phyloP scores from a whole-genome alignment of 1,284 basidiomycete species.

The Leucoagaricus sp. region DNA sequence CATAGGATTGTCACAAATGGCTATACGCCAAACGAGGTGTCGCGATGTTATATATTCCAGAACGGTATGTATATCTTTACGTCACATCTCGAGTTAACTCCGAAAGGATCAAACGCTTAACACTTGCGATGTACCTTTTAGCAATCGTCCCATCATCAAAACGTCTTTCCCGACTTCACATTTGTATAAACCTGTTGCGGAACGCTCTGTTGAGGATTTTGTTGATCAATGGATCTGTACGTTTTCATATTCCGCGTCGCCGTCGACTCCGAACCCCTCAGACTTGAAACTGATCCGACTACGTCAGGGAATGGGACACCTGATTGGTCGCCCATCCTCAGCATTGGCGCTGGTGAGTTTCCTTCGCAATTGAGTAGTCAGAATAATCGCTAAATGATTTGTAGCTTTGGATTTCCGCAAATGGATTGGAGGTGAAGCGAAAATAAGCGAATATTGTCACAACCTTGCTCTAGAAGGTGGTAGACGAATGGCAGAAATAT shows the following conservation, averaged over 20 bases:
- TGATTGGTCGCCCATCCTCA: constrained; percentile 57
- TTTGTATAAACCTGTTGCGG: constrained; percentile 49
- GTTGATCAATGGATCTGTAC: constrained; percentile 61
- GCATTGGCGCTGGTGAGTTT: constrained; percentile 54
- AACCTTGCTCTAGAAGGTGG: constrained; percentile 76
- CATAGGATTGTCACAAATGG: constrained; percentile 86
- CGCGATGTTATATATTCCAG: constrained; percentile 78
- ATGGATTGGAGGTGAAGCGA: constrained; percentile 82
- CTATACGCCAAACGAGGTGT: constrained; percentile 71
- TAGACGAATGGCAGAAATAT: constrained; percentile 57
- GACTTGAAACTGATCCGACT: neutral
- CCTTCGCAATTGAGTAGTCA: neutral
- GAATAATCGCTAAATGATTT: neutral
- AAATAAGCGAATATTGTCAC: constrained; percentile 78
- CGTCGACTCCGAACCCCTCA: neutral
- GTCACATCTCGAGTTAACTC: too few species aligned
- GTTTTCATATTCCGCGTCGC: constrained; percentile 19
- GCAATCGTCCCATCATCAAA: constrained; percentile 79
- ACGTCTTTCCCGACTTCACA: constrained; percentile 76
- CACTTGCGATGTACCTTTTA: constrained; percentile 32
- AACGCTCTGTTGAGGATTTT: constrained; percentile 47
- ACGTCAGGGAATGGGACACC: constrained; percentile 69
- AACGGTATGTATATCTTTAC: constrained; percentile 50
- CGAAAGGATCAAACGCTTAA: neutral
- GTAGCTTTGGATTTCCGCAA: constrained; percentile 76